Evolutionary conservation across 352 stramenopile genomes (phyloP).

Genomic region (Lagenidium giganteum): DNA sequence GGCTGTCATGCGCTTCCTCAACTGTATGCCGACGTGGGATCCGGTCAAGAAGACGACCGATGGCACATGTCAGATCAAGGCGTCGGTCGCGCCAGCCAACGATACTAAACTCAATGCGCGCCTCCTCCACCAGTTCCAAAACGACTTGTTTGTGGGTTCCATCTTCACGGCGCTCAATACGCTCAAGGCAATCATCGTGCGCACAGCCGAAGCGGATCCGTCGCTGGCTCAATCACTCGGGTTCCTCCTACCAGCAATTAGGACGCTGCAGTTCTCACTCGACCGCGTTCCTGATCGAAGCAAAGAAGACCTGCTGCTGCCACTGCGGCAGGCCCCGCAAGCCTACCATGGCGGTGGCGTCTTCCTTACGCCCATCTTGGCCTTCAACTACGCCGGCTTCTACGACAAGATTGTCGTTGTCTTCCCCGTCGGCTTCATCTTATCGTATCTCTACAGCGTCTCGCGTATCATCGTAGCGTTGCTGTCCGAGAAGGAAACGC

Average conservation of each 20-base stretch:
- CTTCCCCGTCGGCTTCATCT: constrained; percentile 87
- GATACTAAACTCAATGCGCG: constrained; percentile 20
- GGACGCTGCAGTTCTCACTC: constrained; percentile 12
- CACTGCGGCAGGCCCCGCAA: constrained; percentile 58
- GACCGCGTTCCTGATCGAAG: constrained; percentile 27
- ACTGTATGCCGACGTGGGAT: constrained; percentile 62
- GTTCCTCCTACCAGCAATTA: not conserved
- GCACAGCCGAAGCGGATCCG: not conserved
- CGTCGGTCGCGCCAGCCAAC: constrained; percentile 20
- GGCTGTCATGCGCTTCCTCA: constrained; percentile 51
- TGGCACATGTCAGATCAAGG: constrained; percentile 35
- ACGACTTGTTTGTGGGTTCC: constrained; percentile 48
- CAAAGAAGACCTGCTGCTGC: constrained; percentile 30
- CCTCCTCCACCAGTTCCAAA: constrained; percentile 36
- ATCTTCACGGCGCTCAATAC: constrained; percentile 20
- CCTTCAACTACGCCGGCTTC: constrained; percentile 63
- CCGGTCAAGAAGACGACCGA: constrained; percentile 14
- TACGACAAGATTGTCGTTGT: constrained; percentile 72
- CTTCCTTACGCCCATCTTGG: constrained; percentile 41
- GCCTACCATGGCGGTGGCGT: constrained; percentile 40
- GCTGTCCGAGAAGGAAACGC: constrained; percentile 90
- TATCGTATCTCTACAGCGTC: constrained; percentile 91
- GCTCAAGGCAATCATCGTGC: not conserved
- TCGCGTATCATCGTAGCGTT: constrained; percentile 88
- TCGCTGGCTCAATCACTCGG: constrained; percentile 3